Conservation (phyloP, 352 stramenopile species). For the Phytophthora multivora region DNA sequence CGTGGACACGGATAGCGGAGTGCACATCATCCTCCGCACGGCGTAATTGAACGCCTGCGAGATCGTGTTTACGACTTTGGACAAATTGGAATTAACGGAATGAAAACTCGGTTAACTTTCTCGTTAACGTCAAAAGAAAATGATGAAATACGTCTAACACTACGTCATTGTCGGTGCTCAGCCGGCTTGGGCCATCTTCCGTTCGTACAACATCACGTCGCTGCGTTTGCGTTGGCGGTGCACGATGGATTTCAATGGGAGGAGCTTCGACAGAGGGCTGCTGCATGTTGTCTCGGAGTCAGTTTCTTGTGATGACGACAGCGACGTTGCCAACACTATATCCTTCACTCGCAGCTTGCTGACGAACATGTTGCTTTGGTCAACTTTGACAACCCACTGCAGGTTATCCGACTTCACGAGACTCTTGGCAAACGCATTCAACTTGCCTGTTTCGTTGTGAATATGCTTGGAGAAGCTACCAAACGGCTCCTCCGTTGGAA, state of each 20-base stretch:
- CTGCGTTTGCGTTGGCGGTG: constrained; percentile 9
- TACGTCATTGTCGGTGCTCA: neutral
- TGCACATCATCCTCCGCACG: constrained; percentile 97
- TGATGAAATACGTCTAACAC: neutral
- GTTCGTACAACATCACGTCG: constrained; percentile 2
- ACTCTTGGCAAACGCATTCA: constrained; percentile 59
- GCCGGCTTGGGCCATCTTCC: constrained; percentile 13
- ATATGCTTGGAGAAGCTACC: constrained; percentile 65
- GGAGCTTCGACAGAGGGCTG: constrained; percentile 6
- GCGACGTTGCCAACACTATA: neutral
- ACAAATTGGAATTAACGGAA: constrained; percentile 6
- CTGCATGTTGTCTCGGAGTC: too few relatives aligned
- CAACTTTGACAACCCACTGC: constrained; percentile 45
- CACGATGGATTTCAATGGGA: constrained; percentile 8
- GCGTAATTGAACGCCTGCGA: constrained; percentile 42
- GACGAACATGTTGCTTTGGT: constrained; percentile 14
- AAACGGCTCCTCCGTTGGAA: constrained; percentile 62
- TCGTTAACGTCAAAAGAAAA: constrained; percentile 3
- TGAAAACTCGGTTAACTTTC: constrained; percentile 15
- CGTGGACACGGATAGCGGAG: constrained; percentile 95
- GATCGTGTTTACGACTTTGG: neutral
- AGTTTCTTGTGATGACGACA: too few relatives aligned
- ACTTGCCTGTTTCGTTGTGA: constrained; percentile 44
- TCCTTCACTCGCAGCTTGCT: constrained; percentile 9
- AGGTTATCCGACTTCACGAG: constrained; percentile 53